Percentiles rank a stretch among this genome's conserved stretches.
phyloP scores from a whole-genome alignment of 495 filamentous ascomycete species.

The Podospora pseudoanserina region DNA sequence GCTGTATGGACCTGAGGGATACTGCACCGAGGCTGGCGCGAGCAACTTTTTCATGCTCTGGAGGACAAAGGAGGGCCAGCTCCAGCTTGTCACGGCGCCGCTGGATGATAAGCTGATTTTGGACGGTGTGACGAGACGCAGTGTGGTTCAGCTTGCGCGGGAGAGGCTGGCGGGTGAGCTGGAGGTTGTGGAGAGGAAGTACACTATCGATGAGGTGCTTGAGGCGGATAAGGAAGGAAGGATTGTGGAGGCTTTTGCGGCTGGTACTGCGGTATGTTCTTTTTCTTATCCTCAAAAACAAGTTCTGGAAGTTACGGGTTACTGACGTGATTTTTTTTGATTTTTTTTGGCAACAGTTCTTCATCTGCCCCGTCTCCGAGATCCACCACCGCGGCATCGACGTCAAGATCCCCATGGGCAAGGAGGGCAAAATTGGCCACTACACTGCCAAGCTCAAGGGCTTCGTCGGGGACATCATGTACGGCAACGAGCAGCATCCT shows the following conservation, averaged over 20 bases:
- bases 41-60: conserved; percentile 89
- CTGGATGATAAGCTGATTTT: conserved; percentile 78
- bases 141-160: conserved; percentile 68
- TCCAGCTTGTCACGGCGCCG: conserved; percentile 78
- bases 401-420: conserved; percentile 59
- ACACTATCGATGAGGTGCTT: conserved; percentile 74
- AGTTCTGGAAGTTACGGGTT: neutral
- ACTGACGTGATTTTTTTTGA: conserved; percentile 10
- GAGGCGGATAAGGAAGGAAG: conserved; percentile 71
- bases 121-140: conserved; percentile 76
- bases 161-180: conserved; percentile 57
- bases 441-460: conserved; percentile 69
- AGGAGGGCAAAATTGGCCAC: conserved; percentile 51
- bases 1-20: conserved; percentile 71
- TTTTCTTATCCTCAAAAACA: neutral
- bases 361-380: conserved; percentile 68
- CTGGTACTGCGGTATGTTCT: conserved; percentile 73
- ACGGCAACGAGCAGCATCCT: conserved; percentile 70
- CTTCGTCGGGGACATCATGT: conserved; percentile 84
- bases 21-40: conserved; percentile 88
- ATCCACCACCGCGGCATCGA: conserved; percentile 72
- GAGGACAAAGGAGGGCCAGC: conserved; percentile 60
- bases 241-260: conserved; percentile 78
- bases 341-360: conserved; percentile 52
- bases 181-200: conserved; percentile 74